These are phyloP conservation scores for Cystobasidiaceae sp. DNA, from an alignment of 1,284 basidiomycete species.

Conservation along the genomic window DNA sequence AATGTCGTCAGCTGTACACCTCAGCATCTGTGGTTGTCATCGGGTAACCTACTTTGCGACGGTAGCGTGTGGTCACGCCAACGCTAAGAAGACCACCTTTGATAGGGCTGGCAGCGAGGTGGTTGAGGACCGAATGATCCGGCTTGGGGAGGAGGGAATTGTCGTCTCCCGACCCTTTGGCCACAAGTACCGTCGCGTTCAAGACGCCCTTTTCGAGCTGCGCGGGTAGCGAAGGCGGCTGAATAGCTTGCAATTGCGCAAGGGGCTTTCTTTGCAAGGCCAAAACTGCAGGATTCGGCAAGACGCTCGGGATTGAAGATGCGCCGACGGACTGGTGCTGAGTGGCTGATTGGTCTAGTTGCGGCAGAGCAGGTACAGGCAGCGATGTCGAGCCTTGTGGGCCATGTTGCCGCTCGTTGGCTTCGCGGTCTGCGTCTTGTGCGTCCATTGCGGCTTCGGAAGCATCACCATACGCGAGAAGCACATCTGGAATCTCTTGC, in stretches of 20 bases:
- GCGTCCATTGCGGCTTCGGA: constrained; percentile 39
- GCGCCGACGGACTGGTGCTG: constrained; percentile 21
- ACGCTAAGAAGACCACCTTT: constrained; percentile 89
- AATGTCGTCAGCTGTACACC: neutral
- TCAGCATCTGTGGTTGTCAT: neutral
- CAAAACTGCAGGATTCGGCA: constrained; percentile 67
- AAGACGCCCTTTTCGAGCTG: constrained; percentile 92
- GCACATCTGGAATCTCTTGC: constrained; percentile 45
- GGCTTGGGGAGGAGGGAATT: constrained; percentile 88
- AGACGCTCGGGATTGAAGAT: constrained; percentile 29
- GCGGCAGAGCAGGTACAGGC: constrained; percentile 4
- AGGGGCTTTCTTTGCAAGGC: constrained; percentile 82
- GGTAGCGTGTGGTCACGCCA: constrained; percentile 86
- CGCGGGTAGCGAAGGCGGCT: constrained; percentile 77
- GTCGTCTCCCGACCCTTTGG: constrained; percentile 63
- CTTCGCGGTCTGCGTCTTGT: constrained; percentile 34
- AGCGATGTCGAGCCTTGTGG: neutral
- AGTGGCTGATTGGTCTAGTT: constrained; percentile 27
- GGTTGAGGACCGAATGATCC: constrained; percentile 90
- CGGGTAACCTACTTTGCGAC: constrained; percentile 66
- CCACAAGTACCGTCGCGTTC: constrained; percentile 53
- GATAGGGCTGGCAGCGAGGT: constrained; percentile 92
- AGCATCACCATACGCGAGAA: constrained; percentile 42
- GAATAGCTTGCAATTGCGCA: constrained; percentile 82
- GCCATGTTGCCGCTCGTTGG: neutral